Evolutionary conservation across 768 basidiomycete species (phyloP).

Genomic region (Trametes maxima): DNA sequence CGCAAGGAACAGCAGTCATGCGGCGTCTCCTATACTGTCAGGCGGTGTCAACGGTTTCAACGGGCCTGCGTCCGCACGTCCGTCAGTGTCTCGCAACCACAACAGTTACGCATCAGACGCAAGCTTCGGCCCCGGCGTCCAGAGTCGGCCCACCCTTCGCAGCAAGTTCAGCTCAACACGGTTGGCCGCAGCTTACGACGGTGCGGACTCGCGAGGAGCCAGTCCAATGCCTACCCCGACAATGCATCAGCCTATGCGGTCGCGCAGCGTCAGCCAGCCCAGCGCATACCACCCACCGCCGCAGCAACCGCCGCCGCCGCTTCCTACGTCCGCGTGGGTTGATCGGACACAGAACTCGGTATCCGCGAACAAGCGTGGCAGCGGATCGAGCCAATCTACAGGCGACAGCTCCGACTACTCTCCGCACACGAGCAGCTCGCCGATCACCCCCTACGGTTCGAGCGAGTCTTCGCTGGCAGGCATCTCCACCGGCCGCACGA

Average conservation of each 20-base stretch:
- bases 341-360: slow-evolving; percentile 45
- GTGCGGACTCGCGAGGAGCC: slow-evolving; percentile 29
- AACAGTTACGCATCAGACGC: slow-evolving; percentile 50
- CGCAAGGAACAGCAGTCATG: slow-evolving; percentile 19
- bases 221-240: slow-evolving; percentile 27
- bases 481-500: slow-evolving; percentile 49
- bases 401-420: slow-evolving; percentile 83
- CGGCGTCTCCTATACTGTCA: slow-evolving; percentile 17
- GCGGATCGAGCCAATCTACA: slow-evolving; percentile 83
- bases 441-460: slow-evolving; percentile 88
- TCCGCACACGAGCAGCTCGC: slow-evolving; percentile 76
- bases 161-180: slow-evolving; percentile 73
- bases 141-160: slow-evolving; percentile 42
- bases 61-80: slow-evolving; percentile 36
- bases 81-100: slow-evolving; percentile 49
- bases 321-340: slow-evolving; percentile 54
- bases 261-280: slow-evolving; percentile 81
- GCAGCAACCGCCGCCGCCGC: slow-evolving; percentile 53
- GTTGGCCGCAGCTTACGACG: slow-evolving; percentile 56
- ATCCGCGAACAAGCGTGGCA: slow-evolving; percentile 68
- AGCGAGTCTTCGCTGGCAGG: slow-evolving; percentile 78
- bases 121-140: slow-evolving; percentile 14
- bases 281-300: slow-evolving; percentile 60
- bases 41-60: slow-evolving; percentile 37
- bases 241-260: slow-evolving; percentile 42